Evolutionary conservation across 371 early-diverging fungal genomes (phyloP), one percentile per base, ranked within the genome.

Genomic region (Homolaphlyctis polyrhiza): DNA sequence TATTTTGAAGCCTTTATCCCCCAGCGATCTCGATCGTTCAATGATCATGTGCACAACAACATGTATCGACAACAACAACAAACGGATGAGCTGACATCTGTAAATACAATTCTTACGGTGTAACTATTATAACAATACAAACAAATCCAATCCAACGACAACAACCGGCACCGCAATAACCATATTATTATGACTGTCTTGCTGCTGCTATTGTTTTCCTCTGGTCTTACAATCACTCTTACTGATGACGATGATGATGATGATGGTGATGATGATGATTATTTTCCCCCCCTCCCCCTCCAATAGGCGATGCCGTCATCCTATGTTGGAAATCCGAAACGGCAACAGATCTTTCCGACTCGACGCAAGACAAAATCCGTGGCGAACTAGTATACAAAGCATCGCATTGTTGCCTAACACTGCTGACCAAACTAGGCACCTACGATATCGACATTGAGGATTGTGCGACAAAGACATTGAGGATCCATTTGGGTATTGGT

Each of bases 401-500:
- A 13, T 60, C 71, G 50, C 55, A 71, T 29, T 83, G 83, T 68
- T 83, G 83, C 62, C 52, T 80, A 55, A 72, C 73, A n/a, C 62
- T 83, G 8, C 59, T 83, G 28, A 67, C 68, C 5, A 52, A 76
- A 27, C 67, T 80, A 13, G 73, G 73, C 18, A 70, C 65, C 2
- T 82, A 75, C 67, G 64, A 54, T 11, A 76, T 82, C 57, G 59
- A 78, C 52, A 79, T 82, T 32, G 71, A 70, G 2, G 68, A 72
- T 34, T 70, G 70, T 61, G 54, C 57, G 1, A 74, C 68, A 3
- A 69, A 67, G 34, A 57, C 60, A 25, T 65, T 83, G 23, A 62
- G 77, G 23, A 74, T 83, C 23, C 83, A 83, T 62, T 55, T 83
- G 34, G 83, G 83, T 3, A 78, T 83, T 57, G 83, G 83, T 23